Conservation (phyloP, 2,329 filamentous ascomycete genomes). For the Cladosporium sp. region DNA sequence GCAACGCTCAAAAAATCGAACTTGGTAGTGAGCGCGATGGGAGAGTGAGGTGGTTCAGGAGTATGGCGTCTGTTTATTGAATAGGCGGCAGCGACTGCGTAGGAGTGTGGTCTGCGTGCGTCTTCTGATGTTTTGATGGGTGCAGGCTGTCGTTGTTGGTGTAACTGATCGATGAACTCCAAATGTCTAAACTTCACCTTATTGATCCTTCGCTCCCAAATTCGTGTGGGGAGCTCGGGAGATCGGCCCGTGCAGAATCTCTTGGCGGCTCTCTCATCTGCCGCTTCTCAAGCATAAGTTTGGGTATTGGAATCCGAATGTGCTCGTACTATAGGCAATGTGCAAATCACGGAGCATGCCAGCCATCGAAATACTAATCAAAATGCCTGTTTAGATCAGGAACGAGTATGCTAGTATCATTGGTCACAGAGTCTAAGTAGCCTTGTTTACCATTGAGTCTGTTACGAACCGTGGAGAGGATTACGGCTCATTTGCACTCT, state of each 20-base stretch:
- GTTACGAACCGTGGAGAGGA: not conserved
- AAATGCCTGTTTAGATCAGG: not conserved
- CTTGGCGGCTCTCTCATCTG: not conserved
- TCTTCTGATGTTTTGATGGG: not conserved
- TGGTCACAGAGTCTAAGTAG: not conserved
- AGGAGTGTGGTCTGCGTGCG: not conserved
- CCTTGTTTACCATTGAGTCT: not conserved
- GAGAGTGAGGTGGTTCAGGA: not conserved
- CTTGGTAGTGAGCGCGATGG: not conserved
- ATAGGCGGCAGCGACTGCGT: not conserved
- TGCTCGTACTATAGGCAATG: not conserved
- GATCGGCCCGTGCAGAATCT: not conserved
- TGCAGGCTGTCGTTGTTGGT: not conserved
- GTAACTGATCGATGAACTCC: not conserved
- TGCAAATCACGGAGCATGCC: not conserved
- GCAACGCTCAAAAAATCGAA: not conserved
- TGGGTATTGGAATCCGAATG: no score
- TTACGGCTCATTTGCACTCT: not conserved
- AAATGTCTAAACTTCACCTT: not conserved
- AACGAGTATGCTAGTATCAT: not conserved
- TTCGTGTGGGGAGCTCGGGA: not conserved
- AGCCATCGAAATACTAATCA: not conserved
- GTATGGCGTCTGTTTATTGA: not conserved
- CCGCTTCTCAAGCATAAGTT: no score
- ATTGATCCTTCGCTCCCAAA: not conserved